Evolutionary conservation across 2,329 filamentous ascomycete genomes (phyloP).

Genomic region (Alternaria angustiovoidea): DNA sequence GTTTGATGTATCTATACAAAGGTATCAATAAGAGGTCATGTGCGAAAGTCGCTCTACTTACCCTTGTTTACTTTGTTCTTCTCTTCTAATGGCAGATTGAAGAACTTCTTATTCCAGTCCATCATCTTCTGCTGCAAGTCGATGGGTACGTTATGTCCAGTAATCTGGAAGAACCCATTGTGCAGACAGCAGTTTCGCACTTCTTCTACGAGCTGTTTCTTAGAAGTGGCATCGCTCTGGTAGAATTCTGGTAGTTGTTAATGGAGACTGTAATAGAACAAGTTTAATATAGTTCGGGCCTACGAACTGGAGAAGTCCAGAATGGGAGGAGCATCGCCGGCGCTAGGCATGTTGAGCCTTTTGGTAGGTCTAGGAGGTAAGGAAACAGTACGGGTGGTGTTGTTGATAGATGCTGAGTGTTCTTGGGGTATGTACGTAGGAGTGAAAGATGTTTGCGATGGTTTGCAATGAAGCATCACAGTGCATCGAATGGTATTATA

Average conservation of each 20-base stretch:
- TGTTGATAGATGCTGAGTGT: neutral
- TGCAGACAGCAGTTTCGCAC: constrained; percentile 43
- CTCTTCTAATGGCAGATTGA: constrained; percentile 52
- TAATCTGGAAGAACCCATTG: constrained; percentile 59
- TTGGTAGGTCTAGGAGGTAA: neutral
- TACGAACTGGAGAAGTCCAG: constrained; percentile 39
- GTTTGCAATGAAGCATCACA: neutral
- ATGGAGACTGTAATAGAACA: neutral
- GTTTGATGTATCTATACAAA: constrained; percentile 42
- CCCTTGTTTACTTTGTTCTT: constrained; percentile 53
- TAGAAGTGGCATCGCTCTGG: constrained; percentile 28
- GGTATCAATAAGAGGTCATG: neutral
- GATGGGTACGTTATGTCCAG: constrained; percentile 51
- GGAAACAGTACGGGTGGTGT: neutral
- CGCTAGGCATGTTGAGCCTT: constrained; percentile 26
- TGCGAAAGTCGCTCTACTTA: neutral
- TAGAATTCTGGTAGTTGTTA: constrained; percentile 34
- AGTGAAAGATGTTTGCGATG: neutral
- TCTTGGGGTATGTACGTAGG: neutral
- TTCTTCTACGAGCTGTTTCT: constrained; percentile 37
- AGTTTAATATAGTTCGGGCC: neutral
- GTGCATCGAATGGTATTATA: neutral
- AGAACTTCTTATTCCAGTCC: constrained; percentile 52
- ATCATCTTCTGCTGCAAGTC: constrained; percentile 52
- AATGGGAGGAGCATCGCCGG: constrained; percentile 35